These are phyloP conservation scores for Xylaria sp. DNA, from an alignment of 495 filamentous ascomycete species.

Conservation along the genomic window DNA sequence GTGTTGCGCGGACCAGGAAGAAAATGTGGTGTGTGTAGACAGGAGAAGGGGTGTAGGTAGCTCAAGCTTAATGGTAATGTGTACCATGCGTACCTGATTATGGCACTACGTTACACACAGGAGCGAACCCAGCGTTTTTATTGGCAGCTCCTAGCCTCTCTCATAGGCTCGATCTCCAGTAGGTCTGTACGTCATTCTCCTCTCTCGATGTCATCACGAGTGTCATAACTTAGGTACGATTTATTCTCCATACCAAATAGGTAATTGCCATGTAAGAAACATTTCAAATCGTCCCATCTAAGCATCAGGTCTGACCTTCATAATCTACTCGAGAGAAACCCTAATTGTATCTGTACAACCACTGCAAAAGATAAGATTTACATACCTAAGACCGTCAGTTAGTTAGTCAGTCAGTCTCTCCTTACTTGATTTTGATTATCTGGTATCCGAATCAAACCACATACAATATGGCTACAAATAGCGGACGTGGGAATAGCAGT, in stretches of 20 bases:
- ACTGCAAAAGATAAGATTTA: neutral
- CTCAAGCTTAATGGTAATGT: too few relatives aligned
- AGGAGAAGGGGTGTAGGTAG: neutral
- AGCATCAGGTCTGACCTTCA: neutral
- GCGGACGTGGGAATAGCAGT: slow-evolving; percentile 64
- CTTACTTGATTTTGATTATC: neutral
- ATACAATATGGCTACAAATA: slow-evolving; percentile 64
- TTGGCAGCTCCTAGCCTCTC: neutral
- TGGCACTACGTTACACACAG: neutral
- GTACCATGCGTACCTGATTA: too few relatives aligned
- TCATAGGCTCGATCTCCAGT: too few relatives aligned
- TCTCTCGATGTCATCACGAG: neutral
- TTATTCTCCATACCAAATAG: too few relatives aligned
- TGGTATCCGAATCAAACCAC: slow-evolving; percentile 34
- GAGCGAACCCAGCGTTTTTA: neutral
- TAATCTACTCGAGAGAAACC: neutral
- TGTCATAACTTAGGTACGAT: too few relatives aligned
- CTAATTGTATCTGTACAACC: neutral
- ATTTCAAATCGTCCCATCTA: neutral
- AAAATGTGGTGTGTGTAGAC: neutral
- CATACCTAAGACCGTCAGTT: too few relatives aligned
- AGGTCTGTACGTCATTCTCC: neutral
- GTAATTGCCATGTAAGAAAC: too few relatives aligned
- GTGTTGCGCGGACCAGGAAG: neutral
- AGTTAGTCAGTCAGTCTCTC: too few relatives aligned